Conservation (phyloP, 805 yeast genomes). For the Starmerella scarabaei region DNA sequence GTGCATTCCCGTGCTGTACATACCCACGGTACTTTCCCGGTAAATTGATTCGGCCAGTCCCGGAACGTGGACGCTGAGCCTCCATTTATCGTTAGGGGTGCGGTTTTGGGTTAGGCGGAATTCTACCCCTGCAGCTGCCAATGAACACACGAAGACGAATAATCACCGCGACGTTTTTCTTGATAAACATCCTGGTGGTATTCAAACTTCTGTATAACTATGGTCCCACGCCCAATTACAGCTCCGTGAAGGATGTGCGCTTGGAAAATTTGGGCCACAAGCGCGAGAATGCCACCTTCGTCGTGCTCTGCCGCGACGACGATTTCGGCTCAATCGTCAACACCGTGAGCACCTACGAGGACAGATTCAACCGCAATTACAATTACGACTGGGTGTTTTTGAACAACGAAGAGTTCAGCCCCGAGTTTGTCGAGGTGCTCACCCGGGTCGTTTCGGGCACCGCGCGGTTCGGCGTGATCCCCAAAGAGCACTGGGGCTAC, state of each 20-base stretch:
- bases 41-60: too few species aligned
- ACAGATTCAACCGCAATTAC: slow-evolving; percentile 88
- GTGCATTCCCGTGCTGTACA: too few species aligned
- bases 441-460: slow-evolving; percentile 41
- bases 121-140: too few species aligned
- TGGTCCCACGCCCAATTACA: background rate
- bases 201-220: slow-evolving; percentile 3
- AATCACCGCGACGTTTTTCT: slow-evolving; percentile 3
- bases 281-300: slow-evolving; percentile 67
- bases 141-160: slow-evolving; percentile 24
- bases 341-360: slow-evolving; percentile 63
- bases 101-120: too few species aligned
- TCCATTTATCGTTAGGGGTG: too few species aligned
- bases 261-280: background rate
- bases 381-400: slow-evolving; percentile 86
- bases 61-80: too few species aligned
- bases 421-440: slow-evolving; percentile 47
- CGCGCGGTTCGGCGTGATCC: slow-evolving; percentile 62
- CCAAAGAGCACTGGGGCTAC: slow-evolving; percentile 57
- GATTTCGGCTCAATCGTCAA: slow-evolving; percentile 67
- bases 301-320: slow-evolving; percentile 68
- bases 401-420: slow-evolving; percentile 64
- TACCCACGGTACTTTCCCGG: too few species aligned
- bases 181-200: slow-evolving; percentile 6
- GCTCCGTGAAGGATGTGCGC: background rate